Conservation (phyloP, 176 grass and related monocot species). For the Hordeum marinum region DNA sequence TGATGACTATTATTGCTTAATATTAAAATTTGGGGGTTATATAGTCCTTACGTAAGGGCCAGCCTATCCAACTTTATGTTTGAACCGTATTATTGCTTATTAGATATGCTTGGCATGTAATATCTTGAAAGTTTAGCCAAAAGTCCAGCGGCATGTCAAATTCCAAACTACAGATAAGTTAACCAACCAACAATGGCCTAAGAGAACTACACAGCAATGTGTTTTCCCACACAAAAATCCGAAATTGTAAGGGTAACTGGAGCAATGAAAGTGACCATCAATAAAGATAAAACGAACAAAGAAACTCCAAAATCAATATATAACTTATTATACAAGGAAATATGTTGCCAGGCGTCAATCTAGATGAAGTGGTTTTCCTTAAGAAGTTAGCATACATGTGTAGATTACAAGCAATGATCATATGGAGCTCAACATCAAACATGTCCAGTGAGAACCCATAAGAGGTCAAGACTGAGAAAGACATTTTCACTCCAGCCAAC, state of each 20-base stretch:
- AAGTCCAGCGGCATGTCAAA: neutral
- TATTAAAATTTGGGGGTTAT: neutral
- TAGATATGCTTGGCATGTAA: neutral
- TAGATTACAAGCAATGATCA: neutral
- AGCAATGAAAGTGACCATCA: neutral
- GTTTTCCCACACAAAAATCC: neutral
- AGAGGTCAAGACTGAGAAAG: neutral
- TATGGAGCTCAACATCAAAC: neutral
- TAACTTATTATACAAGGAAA: neutral
- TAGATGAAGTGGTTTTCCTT: neutral
- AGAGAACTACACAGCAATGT: neutral
- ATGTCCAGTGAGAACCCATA: slow-evolving; percentile 1
- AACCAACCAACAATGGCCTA: neutral
- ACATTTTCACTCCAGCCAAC: slow-evolving; percentile 11
- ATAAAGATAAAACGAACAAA: slow-evolving; percentile 10
- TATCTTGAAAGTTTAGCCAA: neutral
- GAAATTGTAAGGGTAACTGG: neutral
- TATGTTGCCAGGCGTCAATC: neutral
- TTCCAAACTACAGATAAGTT: neutral
- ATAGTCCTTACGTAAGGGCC: neutral
- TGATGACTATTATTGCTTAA: neutral
- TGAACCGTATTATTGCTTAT: neutral
- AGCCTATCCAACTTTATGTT: neutral
- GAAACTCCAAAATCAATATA: neutral
- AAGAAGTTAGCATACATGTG: neutral